phyloP scores from a whole-genome alignment of 257 asterid species.

The Knoxia roxburghii region DNA sequence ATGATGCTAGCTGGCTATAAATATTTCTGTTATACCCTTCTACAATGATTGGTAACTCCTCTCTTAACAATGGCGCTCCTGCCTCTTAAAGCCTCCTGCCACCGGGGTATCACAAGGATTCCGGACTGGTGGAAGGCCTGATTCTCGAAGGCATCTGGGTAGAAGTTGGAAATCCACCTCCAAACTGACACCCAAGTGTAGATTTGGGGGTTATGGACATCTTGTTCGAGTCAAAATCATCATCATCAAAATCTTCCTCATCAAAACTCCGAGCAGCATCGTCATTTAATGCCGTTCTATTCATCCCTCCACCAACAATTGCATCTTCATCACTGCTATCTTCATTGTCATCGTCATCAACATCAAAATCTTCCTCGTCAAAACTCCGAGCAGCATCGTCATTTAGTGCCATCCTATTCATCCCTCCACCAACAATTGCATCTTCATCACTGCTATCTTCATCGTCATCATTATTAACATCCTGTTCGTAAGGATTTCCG shows the following conservation, averaged over 20 bases:
- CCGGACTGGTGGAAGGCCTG: constrained; percentile 76
- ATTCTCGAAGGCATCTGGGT: constrained; percentile 81
- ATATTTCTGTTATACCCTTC: too few relatives aligned
- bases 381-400: constrained; percentile 30
- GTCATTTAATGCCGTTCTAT: constrained; percentile 33
- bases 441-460: constrained; percentile 70
- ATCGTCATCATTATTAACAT: constrained; percentile 49
- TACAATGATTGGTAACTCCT: too few relatives aligned
- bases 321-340: constrained; percentile 59
- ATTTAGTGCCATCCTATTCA: constrained; percentile 35
- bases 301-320: constrained; percentile 22
- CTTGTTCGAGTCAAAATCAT: constrained; percentile 43
- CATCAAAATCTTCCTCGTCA: constrained; percentile 34
- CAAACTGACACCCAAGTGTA: constrained; percentile 27
- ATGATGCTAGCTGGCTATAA: too few relatives aligned
- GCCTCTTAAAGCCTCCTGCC: too few relatives aligned
- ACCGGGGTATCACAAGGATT: too few relatives aligned
- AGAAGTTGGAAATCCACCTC: constrained; percentile 38
- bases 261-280: constrained; percentile 34
- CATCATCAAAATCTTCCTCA: constrained; percentile 41
- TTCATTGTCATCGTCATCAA: constrained; percentile 65
- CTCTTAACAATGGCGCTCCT: too few relatives aligned
- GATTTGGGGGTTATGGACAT: constrained; percentile 82
- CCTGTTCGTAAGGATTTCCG: constrained; percentile 32
- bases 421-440: constrained; percentile 22